phyloP scores from a whole-genome alignment of 2,329 filamentous ascomycete species.

The Penicillium brevicompactum region DNA sequence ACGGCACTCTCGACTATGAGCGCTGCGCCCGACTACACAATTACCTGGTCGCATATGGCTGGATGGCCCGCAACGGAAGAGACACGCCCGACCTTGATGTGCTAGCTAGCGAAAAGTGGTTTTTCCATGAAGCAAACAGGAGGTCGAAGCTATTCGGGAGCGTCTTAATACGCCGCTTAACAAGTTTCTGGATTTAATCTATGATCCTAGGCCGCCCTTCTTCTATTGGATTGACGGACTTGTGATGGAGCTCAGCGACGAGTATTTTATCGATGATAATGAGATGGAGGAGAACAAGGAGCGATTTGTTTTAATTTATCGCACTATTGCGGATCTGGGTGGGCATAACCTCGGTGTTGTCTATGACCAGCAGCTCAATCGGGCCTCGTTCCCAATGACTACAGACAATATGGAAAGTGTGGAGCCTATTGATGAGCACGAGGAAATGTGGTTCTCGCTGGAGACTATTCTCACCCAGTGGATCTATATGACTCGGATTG shows the following conservation, averaged over 20 bases:
- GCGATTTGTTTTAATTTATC: constrained; percentile 19
- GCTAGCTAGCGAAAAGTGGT: constrained; percentile 4
- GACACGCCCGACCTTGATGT: constrained; percentile 1
- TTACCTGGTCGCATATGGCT: constrained; percentile 23
- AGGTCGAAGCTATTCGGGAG: constrained; percentile 5
- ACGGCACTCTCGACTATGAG: constrained; percentile 16
- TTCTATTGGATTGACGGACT: constrained; percentile 21
- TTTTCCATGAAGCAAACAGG: background rate
- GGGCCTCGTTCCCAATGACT: constrained; percentile 1
- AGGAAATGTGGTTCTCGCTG: constrained; percentile 18
- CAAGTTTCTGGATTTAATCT: constrained; percentile 16
- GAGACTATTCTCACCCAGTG: constrained; percentile 23
- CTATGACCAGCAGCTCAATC: background rate
- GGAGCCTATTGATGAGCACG: constrained; percentile 15
- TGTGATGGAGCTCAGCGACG: constrained; percentile 3
- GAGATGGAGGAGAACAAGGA: constrained; percentile 6
- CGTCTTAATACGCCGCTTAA: constrained; percentile 15
- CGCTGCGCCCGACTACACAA: constrained; percentile 23
- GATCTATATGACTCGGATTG: constrained; percentile 18
- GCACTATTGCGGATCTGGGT: constrained; percentile 11
- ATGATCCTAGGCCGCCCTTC: constrained; percentile 6
- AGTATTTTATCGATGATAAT: constrained; percentile 6
- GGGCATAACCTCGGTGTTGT: constrained; percentile 9
- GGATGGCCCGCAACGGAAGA: constrained; percentile 15
- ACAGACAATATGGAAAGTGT: constrained; percentile 10